phyloP scores from a whole-genome alignment of 495 filamentous ascomycete species.

The Amorphotheca resinae region DNA sequence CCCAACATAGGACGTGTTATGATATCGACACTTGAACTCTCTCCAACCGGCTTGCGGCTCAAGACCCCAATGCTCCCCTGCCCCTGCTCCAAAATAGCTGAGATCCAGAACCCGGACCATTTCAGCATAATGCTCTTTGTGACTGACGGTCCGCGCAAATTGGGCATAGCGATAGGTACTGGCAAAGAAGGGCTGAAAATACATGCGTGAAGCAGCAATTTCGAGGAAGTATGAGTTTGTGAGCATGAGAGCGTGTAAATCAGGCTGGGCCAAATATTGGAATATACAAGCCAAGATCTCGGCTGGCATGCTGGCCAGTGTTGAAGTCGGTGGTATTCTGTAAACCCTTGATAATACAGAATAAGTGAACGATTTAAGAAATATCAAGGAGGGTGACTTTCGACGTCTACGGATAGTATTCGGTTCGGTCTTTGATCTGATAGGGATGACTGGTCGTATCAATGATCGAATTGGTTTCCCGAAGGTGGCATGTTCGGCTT shows the following conservation, averaged over 20 bases:
- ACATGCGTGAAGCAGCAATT: conserved; percentile 20
- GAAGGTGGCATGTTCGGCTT: neutral
- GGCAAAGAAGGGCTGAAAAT: conserved; percentile 21
- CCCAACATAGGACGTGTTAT: conserved; percentile 3
- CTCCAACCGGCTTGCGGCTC: conserved; percentile 22
- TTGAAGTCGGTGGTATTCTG: conserved; percentile 17
- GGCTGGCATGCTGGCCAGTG: conserved; percentile 21
- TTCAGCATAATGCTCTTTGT: conserved; percentile 19
- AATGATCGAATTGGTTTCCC: conserved; percentile 4
- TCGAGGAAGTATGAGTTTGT: conserved; percentile 20
- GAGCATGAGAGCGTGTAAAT: conserved; percentile 20
- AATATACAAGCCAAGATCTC: conserved; percentile 24
- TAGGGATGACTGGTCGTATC: conserved; percentile 1
- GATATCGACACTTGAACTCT: conserved; percentile 12
- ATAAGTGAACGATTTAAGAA: conserved; percentile 8
- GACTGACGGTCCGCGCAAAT: conserved; percentile 24
- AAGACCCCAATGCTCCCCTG: neutral
- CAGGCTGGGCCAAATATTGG: conserved; percentile 18
- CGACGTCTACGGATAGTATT: conserved; percentile 1
- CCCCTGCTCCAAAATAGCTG: conserved; percentile 7
- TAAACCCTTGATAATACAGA: conserved; percentile 9
- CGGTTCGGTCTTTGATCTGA: conserved; percentile 2
- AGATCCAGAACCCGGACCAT: conserved; percentile 25
- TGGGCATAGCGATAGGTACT: conserved; percentile 30
- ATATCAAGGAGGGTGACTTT: conserved; percentile 3